phyloP scores from a whole-genome alignment of 2,329 filamentous ascomycete genomes.

The Microsporum canis region DNA sequence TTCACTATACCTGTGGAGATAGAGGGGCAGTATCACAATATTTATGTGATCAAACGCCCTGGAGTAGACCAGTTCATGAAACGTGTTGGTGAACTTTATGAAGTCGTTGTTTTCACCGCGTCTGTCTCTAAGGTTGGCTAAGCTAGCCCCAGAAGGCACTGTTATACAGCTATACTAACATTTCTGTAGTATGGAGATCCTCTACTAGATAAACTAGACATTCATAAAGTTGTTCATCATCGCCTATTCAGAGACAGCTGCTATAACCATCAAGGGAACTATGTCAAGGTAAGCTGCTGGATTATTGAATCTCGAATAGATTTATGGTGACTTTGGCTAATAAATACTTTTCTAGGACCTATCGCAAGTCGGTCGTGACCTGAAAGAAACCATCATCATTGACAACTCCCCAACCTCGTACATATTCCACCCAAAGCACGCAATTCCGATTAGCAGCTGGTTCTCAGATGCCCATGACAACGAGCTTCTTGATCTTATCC shows the following conservation, averaged over 20 bases:
- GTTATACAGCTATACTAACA: slow-evolving; percentile 5
- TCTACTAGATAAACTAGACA: slow-evolving; percentile 88
- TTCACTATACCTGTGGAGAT: slow-evolving; percentile 99
- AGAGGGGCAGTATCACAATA: slow-evolving; percentile 97
- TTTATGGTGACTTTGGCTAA: no score
- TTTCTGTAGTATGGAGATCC: slow-evolving; percentile 75
- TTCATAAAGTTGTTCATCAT: slow-evolving; percentile 93
- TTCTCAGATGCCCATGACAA: slow-evolving; percentile 99
- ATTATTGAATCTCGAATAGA: not conserved
- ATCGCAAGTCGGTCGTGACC: slow-evolving; percentile 87
- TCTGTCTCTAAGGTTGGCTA: slow-evolving; percentile 82
- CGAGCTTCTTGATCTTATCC: slow-evolving; percentile 91
- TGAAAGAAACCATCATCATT: slow-evolving; percentile 97
- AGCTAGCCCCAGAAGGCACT: slow-evolving; percentile 6
- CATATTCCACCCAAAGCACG: slow-evolving; percentile 98
- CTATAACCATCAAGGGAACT: slow-evolving; percentile 98
- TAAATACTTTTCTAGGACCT: slow-evolving; percentile 50
- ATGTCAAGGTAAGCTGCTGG: slow-evolving; percentile 61
- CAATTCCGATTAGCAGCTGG: slow-evolving; percentile 98
- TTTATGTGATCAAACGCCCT: slow-evolving; percentile 98
- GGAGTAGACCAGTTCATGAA: slow-evolving; percentile 99
- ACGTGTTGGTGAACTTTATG: slow-evolving; percentile 90
- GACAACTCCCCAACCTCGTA: slow-evolving; percentile 99
- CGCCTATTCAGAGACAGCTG: slow-evolving; percentile 95
- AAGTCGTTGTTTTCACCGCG: slow-evolving; percentile 96